These are phyloP conservation scores for Phaeophleospora eucalypticola DNA, from an alignment of 2,329 filamentous ascomycete genomes.

Conservation along the genomic window DNA sequence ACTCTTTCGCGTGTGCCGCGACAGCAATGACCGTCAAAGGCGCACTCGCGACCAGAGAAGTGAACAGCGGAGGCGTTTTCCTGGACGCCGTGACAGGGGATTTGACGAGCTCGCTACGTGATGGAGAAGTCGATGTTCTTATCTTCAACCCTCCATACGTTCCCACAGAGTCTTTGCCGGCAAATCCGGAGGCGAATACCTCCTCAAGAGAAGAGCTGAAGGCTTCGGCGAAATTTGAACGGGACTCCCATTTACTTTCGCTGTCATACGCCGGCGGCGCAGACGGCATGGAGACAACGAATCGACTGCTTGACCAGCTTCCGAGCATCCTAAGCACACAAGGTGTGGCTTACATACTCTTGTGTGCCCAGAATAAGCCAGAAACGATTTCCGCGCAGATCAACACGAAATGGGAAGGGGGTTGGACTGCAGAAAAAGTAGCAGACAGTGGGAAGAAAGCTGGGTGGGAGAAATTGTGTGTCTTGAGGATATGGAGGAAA, in stretches of 20 bases:
- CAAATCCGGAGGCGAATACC: slow-evolving; percentile 6
- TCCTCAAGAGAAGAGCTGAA: slow-evolving; percentile 8
- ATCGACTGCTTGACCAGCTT: slow-evolving; percentile 68
- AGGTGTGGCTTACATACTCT: slow-evolving; percentile 82
- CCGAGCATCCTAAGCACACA: slow-evolving; percentile 58
- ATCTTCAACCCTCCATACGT: slow-evolving; percentile 98
- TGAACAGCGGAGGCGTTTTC: slow-evolving; percentile 44
- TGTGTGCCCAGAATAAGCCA: slow-evolving; percentile 88
- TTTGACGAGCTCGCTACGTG: slow-evolving; percentile 59
- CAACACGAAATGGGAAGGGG: slow-evolving; percentile 30
- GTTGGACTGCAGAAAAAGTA: slow-evolving; percentile 74
- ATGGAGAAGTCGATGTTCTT: slow-evolving; percentile 68
- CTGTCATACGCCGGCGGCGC: slow-evolving; percentile 83
- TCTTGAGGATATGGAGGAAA: slow-evolving; percentile 75
- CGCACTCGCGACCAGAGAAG: slow-evolving; percentile 39
- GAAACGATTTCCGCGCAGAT: slow-evolving; percentile 62
- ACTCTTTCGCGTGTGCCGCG: slow-evolving; percentile 74
- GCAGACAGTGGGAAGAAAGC: slow-evolving; percentile 79
- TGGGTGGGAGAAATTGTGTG: slow-evolving; percentile 90
- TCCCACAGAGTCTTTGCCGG: slow-evolving; percentile 68
- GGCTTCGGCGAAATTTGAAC: slow-evolving; percentile 55
- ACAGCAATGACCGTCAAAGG: slow-evolving; percentile 63
- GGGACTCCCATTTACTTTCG: slow-evolving; percentile 76
- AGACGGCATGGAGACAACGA: slow-evolving; percentile 92
- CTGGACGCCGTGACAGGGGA: slow-evolving; percentile 68